A percentile compares a stretch with the other conserved stretches of the same genome.
These are phyloP conservation scores for Schwanniomyces occidentalis DNA, from an alignment of 805 yeast genomes.

Conservation along the genomic window DNA sequence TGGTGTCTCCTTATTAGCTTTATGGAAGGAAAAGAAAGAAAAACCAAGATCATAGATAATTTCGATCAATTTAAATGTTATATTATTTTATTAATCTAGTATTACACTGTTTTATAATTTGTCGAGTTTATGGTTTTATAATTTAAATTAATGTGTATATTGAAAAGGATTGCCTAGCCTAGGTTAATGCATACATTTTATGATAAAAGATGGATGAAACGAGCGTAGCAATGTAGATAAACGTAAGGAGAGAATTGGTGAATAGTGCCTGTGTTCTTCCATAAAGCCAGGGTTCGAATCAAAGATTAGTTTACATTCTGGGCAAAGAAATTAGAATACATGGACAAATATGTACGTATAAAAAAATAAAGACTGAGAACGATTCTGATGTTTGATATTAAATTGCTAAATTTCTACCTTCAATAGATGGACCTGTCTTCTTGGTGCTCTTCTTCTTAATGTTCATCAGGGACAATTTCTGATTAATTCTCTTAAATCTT, in stretches of 20 bases:
- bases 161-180: conserved; percentile 14
- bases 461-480: conserved; percentile 50
- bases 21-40: conserved; percentile 99
- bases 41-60: conserved; percentile 94
- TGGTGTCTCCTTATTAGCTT: conserved; percentile 99
- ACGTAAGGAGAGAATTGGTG: no score
- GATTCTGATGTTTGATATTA: no score
- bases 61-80: no score
- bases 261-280: no score
- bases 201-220: conserved; percentile 4
- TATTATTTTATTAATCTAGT: conserved; percentile 8
- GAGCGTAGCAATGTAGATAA: no score
- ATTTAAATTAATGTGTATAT: conserved; percentile 18
- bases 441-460: conserved; percentile 49
- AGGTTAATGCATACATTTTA: conserved; percentile 18
- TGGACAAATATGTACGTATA: no score
- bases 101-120: conserved; percentile 2
- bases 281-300: no score
- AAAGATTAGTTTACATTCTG: no score
- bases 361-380: no score
- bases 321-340: no score
- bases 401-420: conserved; percentile 59
- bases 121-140: conserved; percentile 8
- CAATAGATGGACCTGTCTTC: conserved; percentile 78
- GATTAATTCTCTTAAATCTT: conserved; percentile 76